A percentile compares a stretch with the other conserved stretches of the same genome.
Evolutionary conservation across 2,329 filamentous ascomycete genomes (phyloP).

Genomic region (Hansfordia pulvinata): DNA sequence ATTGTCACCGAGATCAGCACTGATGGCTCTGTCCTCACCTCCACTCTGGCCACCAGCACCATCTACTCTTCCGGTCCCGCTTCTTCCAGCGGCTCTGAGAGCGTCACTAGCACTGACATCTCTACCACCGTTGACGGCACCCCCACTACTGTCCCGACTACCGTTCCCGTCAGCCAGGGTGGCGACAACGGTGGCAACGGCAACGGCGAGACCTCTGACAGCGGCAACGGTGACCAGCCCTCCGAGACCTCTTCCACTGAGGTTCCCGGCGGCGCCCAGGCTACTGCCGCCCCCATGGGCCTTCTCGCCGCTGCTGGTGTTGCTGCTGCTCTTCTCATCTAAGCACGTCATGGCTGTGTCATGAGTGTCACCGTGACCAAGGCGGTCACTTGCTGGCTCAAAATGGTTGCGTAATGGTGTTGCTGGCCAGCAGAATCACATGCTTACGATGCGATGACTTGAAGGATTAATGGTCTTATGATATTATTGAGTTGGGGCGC

Average conservation of each 20-base stretch:
- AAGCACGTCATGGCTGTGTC: no score
- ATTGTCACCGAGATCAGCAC: slow-evolving; percentile 4
- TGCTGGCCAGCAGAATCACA: no score
- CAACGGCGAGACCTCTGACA: slow-evolving; percentile 4
- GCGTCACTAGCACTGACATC: slow-evolving; percentile 7
- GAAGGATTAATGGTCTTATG: no score
- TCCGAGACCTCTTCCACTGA: slow-evolving; percentile 2
- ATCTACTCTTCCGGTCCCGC: slow-evolving; percentile 7
- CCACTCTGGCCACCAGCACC: slow-evolving; percentile 9
- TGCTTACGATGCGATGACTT: no score
- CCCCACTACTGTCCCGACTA: slow-evolving; percentile 8
- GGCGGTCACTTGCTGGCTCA: no score
- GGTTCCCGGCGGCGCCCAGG: slow-evolving; percentile 6
- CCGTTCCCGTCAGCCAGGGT: background rate
- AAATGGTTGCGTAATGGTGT: no score
- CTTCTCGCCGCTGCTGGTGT: slow-evolving; percentile 15
- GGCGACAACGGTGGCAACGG: no score
- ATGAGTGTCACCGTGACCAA: no score
- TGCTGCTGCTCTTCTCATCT: slow-evolving; percentile 14
- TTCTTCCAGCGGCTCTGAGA: slow-evolving; percentile 7
- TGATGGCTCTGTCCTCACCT: slow-evolving; percentile 4
- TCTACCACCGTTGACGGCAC: slow-evolving; percentile 9
- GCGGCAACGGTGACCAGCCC: no score
- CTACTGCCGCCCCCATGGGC: slow-evolving; percentile 14
- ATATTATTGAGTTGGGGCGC: no score